Base-by-base conservation (phyloP, 1,284 basidiomycete genomes). In the Mycena citricolor region DNA sequence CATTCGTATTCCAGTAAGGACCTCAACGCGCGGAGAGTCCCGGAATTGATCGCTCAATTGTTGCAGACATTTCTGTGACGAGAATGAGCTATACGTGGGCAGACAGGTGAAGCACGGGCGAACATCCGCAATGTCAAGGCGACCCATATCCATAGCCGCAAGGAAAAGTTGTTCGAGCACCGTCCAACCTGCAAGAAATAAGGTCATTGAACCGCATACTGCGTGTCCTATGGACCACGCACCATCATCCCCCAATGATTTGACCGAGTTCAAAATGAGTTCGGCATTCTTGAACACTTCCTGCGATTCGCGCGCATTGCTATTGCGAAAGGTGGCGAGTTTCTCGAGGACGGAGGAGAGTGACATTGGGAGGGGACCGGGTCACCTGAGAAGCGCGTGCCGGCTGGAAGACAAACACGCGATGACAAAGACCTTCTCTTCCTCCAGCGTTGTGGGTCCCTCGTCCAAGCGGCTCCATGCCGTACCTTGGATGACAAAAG, bases 111-210 rank as follows among this genome's bases (percentile, higher is more conserved):
- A 21, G 17, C 19, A 13, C 32, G 31, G 6, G 74, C 87, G 56
- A 61, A 95, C 93, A 60, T 90, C 82, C 17, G 94, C 91, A n/a
- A 92, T 67, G 39, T 89, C 80, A 29, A 86, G 58, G 42, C 83
- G 73, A 13, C 89, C 90, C 12, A 90, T 65, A 59, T 98, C 94
- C 40, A 97, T 70, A 1, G 95, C 81, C 2, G 95, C 91, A 28
- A 94, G 71, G 4, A 84, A 81, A 1, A 97, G 71, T 60, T 97
- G 94, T 61, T 98, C 95, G 12, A 94, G 68, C 50, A 93, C 82
- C 2, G 84, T 76, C 91, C 92, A 97, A 54, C 76, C 90, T 93
- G 55, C 21, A 25, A 20, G 19, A 11, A 23, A 33, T 17, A 28
- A 12, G 8, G 26, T 43, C 5, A 13, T 23, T 42, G 32, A 29